Evolutionary conservation across 371 early-diverging fungal species (phyloP), one percentile per base, ranked within the genome.

Genomic region (Mortierella sp.): DNA sequence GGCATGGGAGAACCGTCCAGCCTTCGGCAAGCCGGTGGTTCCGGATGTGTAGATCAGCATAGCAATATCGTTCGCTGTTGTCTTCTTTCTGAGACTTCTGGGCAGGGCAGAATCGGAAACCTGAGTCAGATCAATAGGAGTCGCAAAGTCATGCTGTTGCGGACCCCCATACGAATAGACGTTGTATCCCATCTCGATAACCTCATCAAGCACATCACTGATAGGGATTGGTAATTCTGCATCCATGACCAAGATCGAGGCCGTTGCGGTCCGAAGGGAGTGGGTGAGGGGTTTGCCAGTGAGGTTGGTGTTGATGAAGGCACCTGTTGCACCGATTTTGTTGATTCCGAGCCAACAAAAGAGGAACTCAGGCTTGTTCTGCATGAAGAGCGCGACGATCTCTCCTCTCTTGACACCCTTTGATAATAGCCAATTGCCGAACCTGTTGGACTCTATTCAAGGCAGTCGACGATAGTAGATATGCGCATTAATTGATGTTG

Each of bases 31-130:
- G 5, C 96, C 97, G 2, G 95, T 92, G 70, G 95, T 91, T 75
- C 99, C 99, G 77, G 95, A 95, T 11, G 99, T 99, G 82, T 97
- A 99, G 90, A 97, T 98, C 78, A 99, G 94, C 68, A 97, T 96
- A 73, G 95, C 95, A 29, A 96, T 72, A 72, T 94, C 94, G 24
- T 92, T 92, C 55, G 91, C 87, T 16, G 76, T 80, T 2, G 93
- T 86, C 63, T 79, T 82, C 56, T 68, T 79, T 46, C 87, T 76
- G 55, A 86, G 71, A 44, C 58, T 75, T 55, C 72, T 79, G 49
- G 87, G 87, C 75, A 82, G 51, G 10, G 75, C 72, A 12, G 75
- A 60, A 48, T 79, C 80, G 43, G 83, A 80, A 18, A 75, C 54
- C 1, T 58, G 75, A 2, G 72, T 58, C 24, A 86, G 71, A 44